These are phyloP conservation scores for Argentina anserina DNA, from an alignment of 306 rosid species.

Conservation along the genomic window DNA sequence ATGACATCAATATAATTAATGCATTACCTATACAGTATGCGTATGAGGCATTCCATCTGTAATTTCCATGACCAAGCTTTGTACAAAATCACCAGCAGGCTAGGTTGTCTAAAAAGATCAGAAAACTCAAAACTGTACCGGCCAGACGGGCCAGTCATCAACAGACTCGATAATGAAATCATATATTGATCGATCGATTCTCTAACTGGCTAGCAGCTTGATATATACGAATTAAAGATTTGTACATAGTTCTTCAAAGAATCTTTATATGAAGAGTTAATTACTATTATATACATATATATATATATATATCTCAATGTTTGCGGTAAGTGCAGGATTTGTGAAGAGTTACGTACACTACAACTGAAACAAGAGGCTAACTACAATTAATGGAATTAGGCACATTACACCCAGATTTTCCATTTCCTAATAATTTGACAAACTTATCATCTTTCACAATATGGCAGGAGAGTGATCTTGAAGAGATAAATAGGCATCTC, in stretches of 20 bases:
- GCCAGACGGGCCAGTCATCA: no score
- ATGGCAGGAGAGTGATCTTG: conserved; percentile 46
- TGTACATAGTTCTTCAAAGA: no score
- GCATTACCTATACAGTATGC: no score
- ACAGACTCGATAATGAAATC: neutral
- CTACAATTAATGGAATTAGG: no score
- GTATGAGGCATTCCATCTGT: neutral
- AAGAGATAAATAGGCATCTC: conserved; percentile 49
- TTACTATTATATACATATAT: no score
- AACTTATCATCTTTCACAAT: neutral
- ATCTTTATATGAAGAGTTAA: no score
- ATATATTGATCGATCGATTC: neutral
- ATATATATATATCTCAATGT: neutral
- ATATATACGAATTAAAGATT: no score
- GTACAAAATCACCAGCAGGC: neutral
- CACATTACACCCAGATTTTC: no score
- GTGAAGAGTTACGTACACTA: neutral
- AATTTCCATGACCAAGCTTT: neutral
- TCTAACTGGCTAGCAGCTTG: neutral
- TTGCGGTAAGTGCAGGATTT: neutral
- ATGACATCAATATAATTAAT: no score
- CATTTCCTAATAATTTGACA: no score
- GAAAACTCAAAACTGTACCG: no score
- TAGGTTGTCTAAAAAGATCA: neutral
- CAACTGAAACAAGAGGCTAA: neutral